Conservation (phyloP, 805 yeast species). For the Candida nanaspora region DNA sequence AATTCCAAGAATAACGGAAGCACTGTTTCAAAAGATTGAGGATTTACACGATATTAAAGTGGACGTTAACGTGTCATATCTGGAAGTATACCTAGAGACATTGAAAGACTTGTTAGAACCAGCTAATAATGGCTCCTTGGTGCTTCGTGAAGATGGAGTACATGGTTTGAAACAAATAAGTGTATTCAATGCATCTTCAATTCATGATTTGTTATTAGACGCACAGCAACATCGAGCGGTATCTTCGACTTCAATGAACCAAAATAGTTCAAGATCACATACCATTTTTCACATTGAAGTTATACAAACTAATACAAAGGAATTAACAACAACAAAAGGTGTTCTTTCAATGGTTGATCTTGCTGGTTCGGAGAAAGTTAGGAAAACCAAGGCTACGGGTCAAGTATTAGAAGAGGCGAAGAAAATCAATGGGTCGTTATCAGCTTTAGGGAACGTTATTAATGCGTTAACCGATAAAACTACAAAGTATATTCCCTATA, state of each 20-base stretch:
- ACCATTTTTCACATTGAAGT: conserved; percentile 67
- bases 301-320: conserved; percentile 46
- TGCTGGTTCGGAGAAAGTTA: conserved; percentile 81
- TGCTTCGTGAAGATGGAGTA: conserved; percentile 65
- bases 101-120: conserved; percentile 62
- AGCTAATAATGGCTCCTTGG: conserved; percentile 27
- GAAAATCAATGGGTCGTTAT: conserved; percentile 71
- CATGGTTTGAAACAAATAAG: conserved; percentile 59
- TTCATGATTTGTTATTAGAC: conserved; percentile 46
- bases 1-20: conserved; percentile 65
- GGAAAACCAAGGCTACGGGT: conserved; percentile 72
- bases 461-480: conserved; percentile 68
- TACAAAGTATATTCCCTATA: conserved; percentile 60
- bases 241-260: conserved; percentile 62
- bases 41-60: conserved; percentile 49
- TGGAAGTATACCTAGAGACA: conserved; percentile 79
- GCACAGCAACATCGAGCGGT: conserved; percentile 53
- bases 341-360: conserved; percentile 71
- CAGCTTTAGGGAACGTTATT: conserved; percentile 75
- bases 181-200: conserved; percentile 52
- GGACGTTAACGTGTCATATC: conserved; percentile 59
- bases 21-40: conserved; percentile 50
- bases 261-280: conserved; percentile 73
- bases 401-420: conserved; percentile 75
- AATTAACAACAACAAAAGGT: conserved; percentile 56